A percentile compares a stretch with the other conserved stretches of the same genome.
Evolutionary conservation across 345 rosid species (phyloP).

Genomic region (Rubroshorea leprosula): DNA sequence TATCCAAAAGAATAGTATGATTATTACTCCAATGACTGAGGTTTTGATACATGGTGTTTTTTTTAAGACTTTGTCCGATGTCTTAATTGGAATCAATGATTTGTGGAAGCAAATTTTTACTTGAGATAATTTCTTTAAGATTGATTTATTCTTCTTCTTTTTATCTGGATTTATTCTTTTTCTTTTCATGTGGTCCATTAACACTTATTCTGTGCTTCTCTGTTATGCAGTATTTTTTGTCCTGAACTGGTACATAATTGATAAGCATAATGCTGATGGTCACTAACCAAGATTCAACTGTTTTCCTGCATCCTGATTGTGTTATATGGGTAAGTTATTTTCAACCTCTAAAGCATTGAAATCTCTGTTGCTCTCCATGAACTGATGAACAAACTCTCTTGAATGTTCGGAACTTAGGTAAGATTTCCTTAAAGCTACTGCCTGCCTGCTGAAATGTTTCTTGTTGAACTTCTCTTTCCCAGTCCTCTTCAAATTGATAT

Average conservation of each 20-base stretch:
- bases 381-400: too few species aligned
- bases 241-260: background rate
- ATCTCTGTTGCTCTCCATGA: too few species aligned
- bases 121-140: too few species aligned
- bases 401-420: background rate
- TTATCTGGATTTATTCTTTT: background rate
- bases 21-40: too few species aligned
- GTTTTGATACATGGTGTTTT: too few species aligned
- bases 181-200: background rate
- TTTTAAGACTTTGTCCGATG: too few species aligned
- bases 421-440: background rate
- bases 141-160: too few species aligned
- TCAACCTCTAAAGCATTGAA: too few species aligned
- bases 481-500: background rate
- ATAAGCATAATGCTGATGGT: background rate
- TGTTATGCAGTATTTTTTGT: conserved; percentile 1
- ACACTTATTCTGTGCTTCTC: background rate
- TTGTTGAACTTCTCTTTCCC: background rate
- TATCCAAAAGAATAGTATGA: too few species aligned
- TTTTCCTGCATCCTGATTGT: too few species aligned
- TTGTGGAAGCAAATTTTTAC: background rate
- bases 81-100: too few species aligned
- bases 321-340: too few species aligned
- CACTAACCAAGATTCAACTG: background rate
- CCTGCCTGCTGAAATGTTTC: background rate